These are phyloP conservation scores for Cubamyces lactineus DNA, from an alignment of 768 basidiomycete genomes.

Conservation along the genomic window DNA sequence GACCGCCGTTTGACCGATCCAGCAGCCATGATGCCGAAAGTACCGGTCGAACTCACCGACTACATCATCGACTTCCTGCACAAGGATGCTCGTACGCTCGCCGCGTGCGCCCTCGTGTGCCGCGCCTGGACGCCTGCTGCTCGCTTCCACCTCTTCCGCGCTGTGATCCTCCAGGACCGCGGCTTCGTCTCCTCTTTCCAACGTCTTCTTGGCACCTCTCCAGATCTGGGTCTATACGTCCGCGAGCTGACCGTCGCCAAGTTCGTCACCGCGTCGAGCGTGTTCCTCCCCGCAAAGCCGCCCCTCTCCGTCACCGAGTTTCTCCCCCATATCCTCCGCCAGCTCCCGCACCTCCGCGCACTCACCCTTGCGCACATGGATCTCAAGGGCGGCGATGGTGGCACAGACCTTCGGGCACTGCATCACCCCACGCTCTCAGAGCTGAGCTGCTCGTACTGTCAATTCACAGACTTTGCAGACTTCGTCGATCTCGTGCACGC, in stretches of 20 bases:
- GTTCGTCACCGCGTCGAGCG: not conserved
- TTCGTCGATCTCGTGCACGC: slow-evolving; percentile 29
- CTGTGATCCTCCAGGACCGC: slow-evolving; percentile 25
- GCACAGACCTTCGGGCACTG: not conserved
- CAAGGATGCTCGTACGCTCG: slow-evolving; percentile 31
- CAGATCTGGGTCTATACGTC: slow-evolving; percentile 28
- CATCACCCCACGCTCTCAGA: slow-evolving; percentile 23
- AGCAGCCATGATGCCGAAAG: slow-evolving; percentile 22
- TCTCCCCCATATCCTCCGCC: slow-evolving; percentile 19
- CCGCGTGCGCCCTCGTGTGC: slow-evolving; percentile 31
- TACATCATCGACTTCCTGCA: slow-evolving; percentile 39
- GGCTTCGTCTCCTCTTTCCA: slow-evolving; percentile 17
- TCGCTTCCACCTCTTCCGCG: slow-evolving; percentile 34
- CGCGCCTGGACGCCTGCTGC: slow-evolving; percentile 35
- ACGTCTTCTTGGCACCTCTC: slow-evolving; percentile 25
- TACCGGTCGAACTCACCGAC: slow-evolving; percentile 42
- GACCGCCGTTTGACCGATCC: not conserved
- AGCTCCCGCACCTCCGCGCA: slow-evolving; percentile 17
- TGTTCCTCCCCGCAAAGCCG: not conserved
- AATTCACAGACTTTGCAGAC: slow-evolving; percentile 30
- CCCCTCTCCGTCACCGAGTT: not conserved
- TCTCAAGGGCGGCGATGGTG: slow-evolving; percentile 5
- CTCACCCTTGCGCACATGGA: slow-evolving; percentile 23
- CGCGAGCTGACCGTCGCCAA: slow-evolving; percentile 27
- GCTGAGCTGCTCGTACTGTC: slow-evolving; percentile 32